phyloP scores from a whole-genome alignment of 352 stramenopile genomes.

The Phytophthora brassicae region DNA sequence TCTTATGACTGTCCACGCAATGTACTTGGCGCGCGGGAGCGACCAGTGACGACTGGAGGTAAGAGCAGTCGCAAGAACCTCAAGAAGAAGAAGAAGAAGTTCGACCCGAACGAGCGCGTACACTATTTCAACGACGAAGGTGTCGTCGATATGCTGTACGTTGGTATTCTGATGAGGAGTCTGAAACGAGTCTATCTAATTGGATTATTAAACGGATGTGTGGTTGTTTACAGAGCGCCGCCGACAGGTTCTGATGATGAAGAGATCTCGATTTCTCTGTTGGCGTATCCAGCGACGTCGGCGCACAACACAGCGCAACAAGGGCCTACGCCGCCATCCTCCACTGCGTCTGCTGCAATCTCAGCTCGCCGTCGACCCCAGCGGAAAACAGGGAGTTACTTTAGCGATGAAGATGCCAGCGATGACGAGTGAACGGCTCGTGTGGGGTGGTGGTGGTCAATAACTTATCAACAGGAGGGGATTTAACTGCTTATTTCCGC shows the following conservation, averaged over 20 bases:
- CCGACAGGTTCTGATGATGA: conserved; percentile 50
- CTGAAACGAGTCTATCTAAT: conserved; percentile 21
- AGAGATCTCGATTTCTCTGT: conserved; percentile 64
- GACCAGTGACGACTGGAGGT: conserved; percentile 37
- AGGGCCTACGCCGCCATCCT: not conserved
- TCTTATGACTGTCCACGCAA: conserved; percentile 88
- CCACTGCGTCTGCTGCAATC: conserved; percentile 14
- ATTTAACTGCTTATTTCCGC: conserved; percentile 44
- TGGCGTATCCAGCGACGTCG: conserved; percentile 47
- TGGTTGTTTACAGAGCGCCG: conserved; percentile 42
- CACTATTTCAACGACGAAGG: conserved; percentile 77
- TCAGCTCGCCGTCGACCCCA: conserved; percentile 34
- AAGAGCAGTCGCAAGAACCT: conserved; percentile 58
- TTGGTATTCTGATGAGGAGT: not conserved
- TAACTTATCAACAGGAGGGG: conserved; percentile 33
- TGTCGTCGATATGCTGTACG: conserved; percentile 66
- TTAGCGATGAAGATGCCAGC: conserved; percentile 79
- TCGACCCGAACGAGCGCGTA: conserved; percentile 52
- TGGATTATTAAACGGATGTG: conserved; percentile 7
- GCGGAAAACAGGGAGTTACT: conserved; percentile 55
- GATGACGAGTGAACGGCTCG: conserved; percentile 43
- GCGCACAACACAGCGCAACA: not conserved
- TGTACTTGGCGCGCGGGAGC: conserved; percentile 71
- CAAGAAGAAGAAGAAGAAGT: conserved; percentile 71
- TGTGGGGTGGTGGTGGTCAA: conserved; percentile 24